Evolutionary conservation across 1,139 yeast species (phyloP).

Genomic region (Casaregolazyma lundiana): DNA sequence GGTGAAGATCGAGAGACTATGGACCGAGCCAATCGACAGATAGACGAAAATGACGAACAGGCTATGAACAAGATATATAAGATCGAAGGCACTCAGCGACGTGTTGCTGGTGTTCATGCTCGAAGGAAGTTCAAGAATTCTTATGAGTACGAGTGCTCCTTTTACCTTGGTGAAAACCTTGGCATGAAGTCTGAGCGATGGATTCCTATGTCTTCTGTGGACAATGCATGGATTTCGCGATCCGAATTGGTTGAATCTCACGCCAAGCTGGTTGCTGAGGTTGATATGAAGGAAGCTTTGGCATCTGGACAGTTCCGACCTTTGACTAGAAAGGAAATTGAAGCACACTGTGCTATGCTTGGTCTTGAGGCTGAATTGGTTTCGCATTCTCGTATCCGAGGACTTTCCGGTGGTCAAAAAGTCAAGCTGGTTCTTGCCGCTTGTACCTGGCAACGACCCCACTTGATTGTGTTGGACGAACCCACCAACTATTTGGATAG

Average conservation of each 20-base stretch:
- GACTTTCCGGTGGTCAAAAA: slow-evolving; percentile 99
- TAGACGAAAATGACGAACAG: slow-evolving; percentile 93
- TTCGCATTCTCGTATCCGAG: slow-evolving; percentile 99
- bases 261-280: slow-evolving; percentile 99
- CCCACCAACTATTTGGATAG: slow-evolving; percentile 95
- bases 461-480: slow-evolving; percentile 94
- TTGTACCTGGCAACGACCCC: slow-evolving; percentile 99
- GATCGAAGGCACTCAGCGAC: slow-evolving; percentile 97
- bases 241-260: slow-evolving; percentile 98
- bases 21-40: slow-evolving; percentile 99
- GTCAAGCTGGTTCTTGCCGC: slow-evolving; percentile 99
- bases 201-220: slow-evolving; percentile 99
- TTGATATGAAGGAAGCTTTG: slow-evolving; percentile 99
- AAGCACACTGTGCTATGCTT: slow-evolving; percentile 96
- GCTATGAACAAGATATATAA: slow-evolving; percentile 99
- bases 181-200: slow-evolving; percentile 99
- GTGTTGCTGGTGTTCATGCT: slow-evolving; percentile 90
- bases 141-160: slow-evolving; percentile 98
- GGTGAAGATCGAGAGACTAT: slow-evolving; percentile 99
- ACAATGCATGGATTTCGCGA: slow-evolving; percentile 99
- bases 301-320: slow-evolving; percentile 99
- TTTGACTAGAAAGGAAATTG: slow-evolving; percentile 98
- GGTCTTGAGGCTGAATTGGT: slow-evolving; percentile 99
- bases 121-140: slow-evolving; percentile 99
- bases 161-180: slow-evolving; percentile 94